A percentile compares a stretch with the other conserved stretches of the same genome.
Evolutionary conservation across 352 stramenopile genomes (phyloP).

Genomic region (Phytophthora multivora): DNA sequence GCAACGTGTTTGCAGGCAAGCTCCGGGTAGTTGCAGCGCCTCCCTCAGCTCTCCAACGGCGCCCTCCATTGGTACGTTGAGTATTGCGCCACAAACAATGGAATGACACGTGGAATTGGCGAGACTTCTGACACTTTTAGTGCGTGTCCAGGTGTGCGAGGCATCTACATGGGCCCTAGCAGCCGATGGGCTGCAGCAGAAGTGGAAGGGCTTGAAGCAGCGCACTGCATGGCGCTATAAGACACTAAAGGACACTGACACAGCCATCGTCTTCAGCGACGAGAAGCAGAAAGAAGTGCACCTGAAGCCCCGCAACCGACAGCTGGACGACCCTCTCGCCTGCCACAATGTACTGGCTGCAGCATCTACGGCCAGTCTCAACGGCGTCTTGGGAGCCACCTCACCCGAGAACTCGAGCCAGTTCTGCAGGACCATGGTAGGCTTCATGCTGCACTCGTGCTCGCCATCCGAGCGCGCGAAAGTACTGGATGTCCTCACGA

Average conservation of each 20-base stretch:
- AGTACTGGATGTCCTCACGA: constrained; percentile 81
- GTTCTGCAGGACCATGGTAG: constrained; percentile 84
- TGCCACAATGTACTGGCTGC: constrained; percentile 78
- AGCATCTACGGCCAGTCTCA: constrained; percentile 66
- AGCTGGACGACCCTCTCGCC: constrained; percentile 62
- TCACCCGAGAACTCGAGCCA: constrained; percentile 76
- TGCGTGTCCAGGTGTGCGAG: constrained; percentile 21
- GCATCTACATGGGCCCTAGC: constrained; percentile 81
- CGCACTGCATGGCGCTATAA: constrained; percentile 83
- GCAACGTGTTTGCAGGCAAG: neutral
- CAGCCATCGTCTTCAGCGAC: constrained; percentile 74
- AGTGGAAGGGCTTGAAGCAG: constrained; percentile 85
- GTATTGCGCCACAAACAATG: neutral
- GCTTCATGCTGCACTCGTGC: constrained; percentile 85
- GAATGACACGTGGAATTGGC: constrained; percentile 3
- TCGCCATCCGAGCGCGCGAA: constrained; percentile 60
- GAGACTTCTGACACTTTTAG: constrained; percentile 11
- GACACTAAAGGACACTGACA: constrained; percentile 76
- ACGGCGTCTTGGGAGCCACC: constrained; percentile 78
- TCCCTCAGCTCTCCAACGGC: neutral
- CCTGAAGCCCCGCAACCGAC: constrained; percentile 60
- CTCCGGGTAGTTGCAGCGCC: neutral
- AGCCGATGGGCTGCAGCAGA: constrained; percentile 74
- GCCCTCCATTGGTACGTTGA: constrained; percentile 16
- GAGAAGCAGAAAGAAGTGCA: constrained; percentile 79